Evolutionary conservation across 192 early-diverging fungal genomes (phyloP), one percentile per base, ranked within the genome.

Genomic region (Coemansia sp.): DNA sequence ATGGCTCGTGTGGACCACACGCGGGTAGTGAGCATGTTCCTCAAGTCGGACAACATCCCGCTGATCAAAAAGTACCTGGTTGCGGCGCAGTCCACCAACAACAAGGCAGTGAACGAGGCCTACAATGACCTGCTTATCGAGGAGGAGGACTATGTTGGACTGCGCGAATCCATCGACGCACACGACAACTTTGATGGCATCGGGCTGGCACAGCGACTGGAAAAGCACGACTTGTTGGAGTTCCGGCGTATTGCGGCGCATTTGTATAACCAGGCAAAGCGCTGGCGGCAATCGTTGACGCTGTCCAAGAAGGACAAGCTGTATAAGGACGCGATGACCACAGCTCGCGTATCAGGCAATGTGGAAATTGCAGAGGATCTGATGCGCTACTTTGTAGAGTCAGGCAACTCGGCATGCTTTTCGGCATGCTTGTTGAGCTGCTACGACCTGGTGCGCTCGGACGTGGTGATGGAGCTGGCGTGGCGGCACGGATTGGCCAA

Each of bases 281-380:
- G 93, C 57, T 99, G 95, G 95, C 81, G 84, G 63, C 91, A 99
- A 68, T 95, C 94, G 20, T 88, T 99, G 66, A 81, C 86, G 11
- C 75, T 99, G 38, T 97, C 94, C 15, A 97, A 99, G 83, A 88
- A 96, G 79, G 95, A 99, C 76, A 83, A 91, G 57, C 85, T 97
- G 36, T 99, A 87, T 82, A 95, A 97, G 82, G 97, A 99, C 62
- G 94, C 94, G 1, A 99, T 99, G 91, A 93, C 94, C 53, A 97
- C 97, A 6, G 97, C 94, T 7, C 89, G 90, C n/a, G 87, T 89
- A 55, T 95, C 93, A 13, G 83, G 82, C 36, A 91, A 86, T 59
- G 81, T 86, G 13, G 91, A 95, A 47, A 87, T 93, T 16, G 93
- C 91, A 41, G 94, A 99, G 66, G 95, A 99, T 61, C 76, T 99